Conservation (phyloP, 1,284 basidiomycete genomes). For the Tilletia indica region DNA sequence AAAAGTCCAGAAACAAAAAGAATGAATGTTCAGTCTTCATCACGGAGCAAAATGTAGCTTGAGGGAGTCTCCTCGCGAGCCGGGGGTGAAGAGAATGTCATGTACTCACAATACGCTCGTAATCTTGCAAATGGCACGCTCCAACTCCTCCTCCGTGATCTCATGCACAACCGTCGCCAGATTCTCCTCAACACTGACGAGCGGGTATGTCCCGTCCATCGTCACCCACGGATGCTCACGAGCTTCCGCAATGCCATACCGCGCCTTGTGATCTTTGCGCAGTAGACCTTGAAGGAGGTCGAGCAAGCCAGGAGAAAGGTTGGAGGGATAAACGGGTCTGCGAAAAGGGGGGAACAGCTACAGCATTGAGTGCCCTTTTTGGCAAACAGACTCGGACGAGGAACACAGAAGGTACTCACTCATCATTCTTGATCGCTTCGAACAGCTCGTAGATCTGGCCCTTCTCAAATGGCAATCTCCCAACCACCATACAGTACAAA, state of each 20-base stretch:
- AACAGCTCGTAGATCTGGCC: conserved; percentile 61
- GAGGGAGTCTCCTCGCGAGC: background rate
- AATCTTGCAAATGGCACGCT: conserved; percentile 49
- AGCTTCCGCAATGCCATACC: conserved; percentile 43
- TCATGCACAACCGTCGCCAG: conserved; percentile 39
- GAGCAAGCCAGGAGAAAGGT: conserved; percentile 33
- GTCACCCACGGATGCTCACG: conserved; percentile 48
- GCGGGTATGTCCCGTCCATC: conserved; percentile 25
- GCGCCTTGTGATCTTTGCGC: conserved; percentile 40
- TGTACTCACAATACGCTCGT: conserved; percentile 45
- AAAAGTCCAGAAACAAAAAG: background rate
- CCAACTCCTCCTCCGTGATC: conserved; percentile 53
- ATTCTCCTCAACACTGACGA: conserved; percentile 42
- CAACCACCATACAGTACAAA: conserved; percentile 62
- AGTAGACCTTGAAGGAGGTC: conserved; percentile 45
- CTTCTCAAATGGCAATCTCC: conserved; percentile 61
- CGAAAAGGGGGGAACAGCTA: background rate
- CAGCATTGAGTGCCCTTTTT: background rate
- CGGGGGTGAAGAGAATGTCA: background rate
- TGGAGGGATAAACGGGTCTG: conserved; percentile 37
- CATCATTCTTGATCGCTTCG: conserved; percentile 58
- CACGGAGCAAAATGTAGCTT: too few species aligned
- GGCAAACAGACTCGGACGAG: background rate
- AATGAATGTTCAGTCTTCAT: background rate
- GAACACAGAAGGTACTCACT: conserved; percentile 21